These are phyloP conservation scores for Cladosporium sp. DNA, from an alignment of 2,329 filamentous ascomycete species.

Conservation along the genomic window DNA sequence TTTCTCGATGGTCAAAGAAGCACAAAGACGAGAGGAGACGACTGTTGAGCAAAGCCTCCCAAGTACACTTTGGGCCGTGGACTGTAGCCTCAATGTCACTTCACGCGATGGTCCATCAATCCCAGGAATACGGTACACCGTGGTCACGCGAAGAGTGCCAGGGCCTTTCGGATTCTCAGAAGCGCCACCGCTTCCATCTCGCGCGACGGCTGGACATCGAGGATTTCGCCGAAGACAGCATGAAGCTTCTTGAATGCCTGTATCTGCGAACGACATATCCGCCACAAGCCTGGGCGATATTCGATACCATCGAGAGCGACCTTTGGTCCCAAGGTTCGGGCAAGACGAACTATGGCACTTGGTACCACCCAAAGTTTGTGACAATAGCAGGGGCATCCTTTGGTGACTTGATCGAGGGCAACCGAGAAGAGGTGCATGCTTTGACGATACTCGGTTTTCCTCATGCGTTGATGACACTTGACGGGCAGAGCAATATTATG, in stretches of 20 bases:
- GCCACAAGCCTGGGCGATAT: neutral
- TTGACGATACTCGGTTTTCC: neutral
- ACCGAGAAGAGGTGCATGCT: neutral
- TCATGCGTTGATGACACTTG: neutral
- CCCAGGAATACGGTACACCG: neutral
- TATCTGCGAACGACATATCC: neutral
- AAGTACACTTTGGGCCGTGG: neutral
- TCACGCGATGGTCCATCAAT: neutral
- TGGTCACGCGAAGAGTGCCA: neutral
- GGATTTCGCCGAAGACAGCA: neutral
- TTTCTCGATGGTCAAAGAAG: neutral
- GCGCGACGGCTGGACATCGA: neutral
- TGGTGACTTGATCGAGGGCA: neutral
- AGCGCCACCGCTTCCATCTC: neutral
- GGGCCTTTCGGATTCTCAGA: neutral
- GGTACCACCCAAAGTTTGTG: too few relatives aligned
- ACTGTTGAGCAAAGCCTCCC: neutral
- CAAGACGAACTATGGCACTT: too few relatives aligned
- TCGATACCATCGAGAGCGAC: neutral
- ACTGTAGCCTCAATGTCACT: too few relatives aligned
- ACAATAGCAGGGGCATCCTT: neutral
- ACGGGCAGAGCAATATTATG: neutral
- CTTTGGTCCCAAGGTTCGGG: too few relatives aligned
- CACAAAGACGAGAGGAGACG: neutral
- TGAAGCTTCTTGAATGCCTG: neutral